Evolutionary conservation across 768 basidiomycete species (phyloP).

Genomic region (Termitomyces sp.): DNA sequence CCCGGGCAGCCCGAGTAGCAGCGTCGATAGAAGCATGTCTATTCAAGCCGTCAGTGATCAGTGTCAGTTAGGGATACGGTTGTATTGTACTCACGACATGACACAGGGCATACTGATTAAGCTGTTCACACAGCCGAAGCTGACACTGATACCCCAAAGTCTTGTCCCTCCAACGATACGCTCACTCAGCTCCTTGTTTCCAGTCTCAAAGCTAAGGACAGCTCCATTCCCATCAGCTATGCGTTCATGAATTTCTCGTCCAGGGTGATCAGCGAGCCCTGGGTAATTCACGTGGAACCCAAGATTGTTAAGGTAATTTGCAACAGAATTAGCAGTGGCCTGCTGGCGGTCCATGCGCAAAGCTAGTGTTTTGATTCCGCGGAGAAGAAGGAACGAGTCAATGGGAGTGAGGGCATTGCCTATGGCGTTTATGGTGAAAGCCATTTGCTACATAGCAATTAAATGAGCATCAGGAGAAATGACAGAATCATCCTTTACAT

Average conservation of each 20-base stretch:
- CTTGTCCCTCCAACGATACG: conserved; percentile 89
- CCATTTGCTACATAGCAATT: conserved; percentile 60
- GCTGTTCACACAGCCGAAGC: conserved; percentile 97
- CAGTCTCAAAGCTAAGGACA: conserved; percentile 93
- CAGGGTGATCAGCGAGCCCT: conserved; percentile 78
- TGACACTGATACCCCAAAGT: conserved; percentile 96
- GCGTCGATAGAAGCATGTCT: conserved; percentile 98
- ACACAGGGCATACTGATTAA: conserved; percentile 98
- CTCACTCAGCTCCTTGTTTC: conserved; percentile 86
- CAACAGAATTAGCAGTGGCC: conserved; percentile 75
- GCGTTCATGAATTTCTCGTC: conserved; percentile 82
- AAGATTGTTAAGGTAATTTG: conserved; percentile 76
- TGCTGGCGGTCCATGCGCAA: conserved; percentile 96
- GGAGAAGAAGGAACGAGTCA: conserved; percentile 93
- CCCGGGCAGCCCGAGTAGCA: conserved; percentile 90
- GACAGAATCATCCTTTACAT: conserved; percentile 6
- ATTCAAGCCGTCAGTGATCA: conserved; percentile 11
- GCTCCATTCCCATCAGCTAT: conserved; percentile 92
- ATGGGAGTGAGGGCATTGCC: conserved; percentile 95
- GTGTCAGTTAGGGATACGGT: conserved; percentile 1
- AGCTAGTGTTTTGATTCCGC: conserved; percentile 94
- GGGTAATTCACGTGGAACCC: conserved; percentile 95
- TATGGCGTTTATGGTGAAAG: conserved; percentile 88
- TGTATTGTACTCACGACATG: conserved; percentile 85
- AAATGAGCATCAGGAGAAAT: conserved; percentile 6